Evolutionary conservation across 257 asterid genomes (phyloP), one percentile per base, ranked within the genome.

Genomic region (Salvia rosmarinus): DNA sequence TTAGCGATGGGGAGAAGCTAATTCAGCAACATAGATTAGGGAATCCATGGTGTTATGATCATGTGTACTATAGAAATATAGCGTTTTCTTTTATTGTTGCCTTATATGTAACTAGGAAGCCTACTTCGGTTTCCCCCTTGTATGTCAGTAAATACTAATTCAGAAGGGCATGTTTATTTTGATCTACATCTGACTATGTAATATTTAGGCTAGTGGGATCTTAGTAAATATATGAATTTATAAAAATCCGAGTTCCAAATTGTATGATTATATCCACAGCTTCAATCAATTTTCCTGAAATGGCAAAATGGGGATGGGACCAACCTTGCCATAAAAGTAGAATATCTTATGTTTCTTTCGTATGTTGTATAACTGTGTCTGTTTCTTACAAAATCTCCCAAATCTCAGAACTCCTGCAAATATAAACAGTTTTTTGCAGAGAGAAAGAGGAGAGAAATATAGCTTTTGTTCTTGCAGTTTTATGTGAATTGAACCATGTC

Each of bases 1-100:
- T 46, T 55, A 70, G 12, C 46, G 64, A 62, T 1, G 9, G 42
- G 42, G 42, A 6, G 42, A 37, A 37, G 64, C 85, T 79, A 81
- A 80, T 80, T 83, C 59, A 69, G 79, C 39, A 47, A 71, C 78
- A 60, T 78, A 90, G 82, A 78, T 70, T 46, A 62, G 74, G 82
- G 78, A 16, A 74, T 78, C 84, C 83, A 77, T 78, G 86, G 58
- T 73, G 72, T 74, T 78, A 71, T 70, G 43, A 79, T 77, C 62
- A 35, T 25, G 21, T 78, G 85, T 83, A 81, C 62, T 50, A 67
- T 60, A 60, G 39, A 70, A 64, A 71, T 78, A 71, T 78, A 78
- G n/a, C n/a, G n/a, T n/a, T 82, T 59, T 42, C 14, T 17, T 9
- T 37, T 37, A 19, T 35, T 21, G 6, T 59, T 42, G 13, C 7